phyloP scores from a whole-genome alignment of 225 moss, liverwort and hornwort genomes.

The Physcomitrellopsis africana region DNA sequence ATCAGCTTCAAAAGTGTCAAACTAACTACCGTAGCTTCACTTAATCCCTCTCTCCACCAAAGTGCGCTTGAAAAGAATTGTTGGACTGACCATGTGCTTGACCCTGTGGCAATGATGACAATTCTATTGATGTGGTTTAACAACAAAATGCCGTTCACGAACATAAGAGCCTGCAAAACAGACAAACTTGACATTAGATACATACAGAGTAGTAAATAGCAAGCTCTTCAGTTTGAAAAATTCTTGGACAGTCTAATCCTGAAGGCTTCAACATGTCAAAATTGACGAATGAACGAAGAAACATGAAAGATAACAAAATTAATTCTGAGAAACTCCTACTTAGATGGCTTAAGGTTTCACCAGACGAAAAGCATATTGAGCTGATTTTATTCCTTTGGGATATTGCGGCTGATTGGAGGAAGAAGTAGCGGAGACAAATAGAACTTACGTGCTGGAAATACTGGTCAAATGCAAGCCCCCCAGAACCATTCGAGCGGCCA shows the following conservation, averaged over 20 bases:
- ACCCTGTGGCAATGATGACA: slow-evolving; percentile 83
- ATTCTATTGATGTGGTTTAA: slow-evolving; percentile 83
- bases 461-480: slow-evolving; percentile 65
- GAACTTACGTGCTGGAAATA: slow-evolving; percentile 81
- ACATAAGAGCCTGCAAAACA: slow-evolving; percentile 65
- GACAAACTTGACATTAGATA: slow-evolving; percentile 7
- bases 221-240: slow-evolving; percentile 8
- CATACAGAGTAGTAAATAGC: slow-evolving; percentile 8
- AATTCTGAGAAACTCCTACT: not conserved
- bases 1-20: slow-evolving; percentile 32
- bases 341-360: not conserved
- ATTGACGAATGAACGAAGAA: too few relatives aligned
- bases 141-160: slow-evolving; percentile 84
- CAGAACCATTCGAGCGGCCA: slow-evolving; percentile 35
- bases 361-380: slow-evolving; percentile 6
- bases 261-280: not conserved
- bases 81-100: slow-evolving; percentile 75
- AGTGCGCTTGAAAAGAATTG: not conserved
- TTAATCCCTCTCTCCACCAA: slow-evolving; percentile 9
- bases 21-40: not conserved
- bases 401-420: not conserved
- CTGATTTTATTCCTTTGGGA: not conserved
- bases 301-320: too few relatives aligned
- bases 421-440: not conserved
- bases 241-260: not conserved